Conservation (phyloP, 108 stramenopile genomes). For the Nitzschia inconspicua region DNA sequence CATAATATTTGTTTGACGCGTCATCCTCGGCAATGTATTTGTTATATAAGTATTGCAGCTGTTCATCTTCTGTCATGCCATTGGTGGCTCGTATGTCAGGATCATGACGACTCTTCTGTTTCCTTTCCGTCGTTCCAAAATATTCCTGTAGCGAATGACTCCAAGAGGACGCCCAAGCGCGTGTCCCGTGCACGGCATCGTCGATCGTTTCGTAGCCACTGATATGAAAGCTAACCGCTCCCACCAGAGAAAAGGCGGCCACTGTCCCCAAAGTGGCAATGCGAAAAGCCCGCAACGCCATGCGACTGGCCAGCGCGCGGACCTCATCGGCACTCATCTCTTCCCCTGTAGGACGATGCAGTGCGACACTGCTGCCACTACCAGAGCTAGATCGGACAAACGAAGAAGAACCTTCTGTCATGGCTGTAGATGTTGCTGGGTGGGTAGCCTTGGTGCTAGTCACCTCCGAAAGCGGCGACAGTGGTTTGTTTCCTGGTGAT, state of each 20-base stretch:
- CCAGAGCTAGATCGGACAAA: too few species aligned
- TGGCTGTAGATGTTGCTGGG: neutral
- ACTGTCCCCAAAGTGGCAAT: slow-evolving; percentile 32
- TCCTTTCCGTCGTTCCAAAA: slow-evolving; percentile 37
- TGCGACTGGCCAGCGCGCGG: neutral
- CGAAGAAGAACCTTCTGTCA: neutral
- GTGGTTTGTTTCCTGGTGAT: neutral
- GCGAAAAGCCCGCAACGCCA: slow-evolving; percentile 28
- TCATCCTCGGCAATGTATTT: slow-evolving; percentile 42
- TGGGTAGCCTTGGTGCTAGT: neutral
- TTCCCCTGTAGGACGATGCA: too few species aligned
- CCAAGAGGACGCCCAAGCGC: slow-evolving; percentile 40
- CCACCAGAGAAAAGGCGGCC: slow-evolving; percentile 35
- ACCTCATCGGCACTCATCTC: neutral
- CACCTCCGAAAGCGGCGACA: neutral
- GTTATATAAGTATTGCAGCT: slow-evolving; percentile 52
- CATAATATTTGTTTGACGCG: neutral
- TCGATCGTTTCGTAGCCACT: slow-evolving; percentile 48
- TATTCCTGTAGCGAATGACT: slow-evolving; percentile 37
- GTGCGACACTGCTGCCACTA: too few species aligned
- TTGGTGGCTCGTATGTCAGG: slow-evolving; percentile 47
- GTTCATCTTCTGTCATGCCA: slow-evolving; percentile 75
- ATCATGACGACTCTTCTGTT: slow-evolving; percentile 20
- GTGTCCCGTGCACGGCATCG: slow-evolving; percentile 43
- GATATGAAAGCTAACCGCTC: slow-evolving; percentile 18